Conservation (phyloP, 352 stramenopile species). For the Phytopythium mirpurense region DNA sequence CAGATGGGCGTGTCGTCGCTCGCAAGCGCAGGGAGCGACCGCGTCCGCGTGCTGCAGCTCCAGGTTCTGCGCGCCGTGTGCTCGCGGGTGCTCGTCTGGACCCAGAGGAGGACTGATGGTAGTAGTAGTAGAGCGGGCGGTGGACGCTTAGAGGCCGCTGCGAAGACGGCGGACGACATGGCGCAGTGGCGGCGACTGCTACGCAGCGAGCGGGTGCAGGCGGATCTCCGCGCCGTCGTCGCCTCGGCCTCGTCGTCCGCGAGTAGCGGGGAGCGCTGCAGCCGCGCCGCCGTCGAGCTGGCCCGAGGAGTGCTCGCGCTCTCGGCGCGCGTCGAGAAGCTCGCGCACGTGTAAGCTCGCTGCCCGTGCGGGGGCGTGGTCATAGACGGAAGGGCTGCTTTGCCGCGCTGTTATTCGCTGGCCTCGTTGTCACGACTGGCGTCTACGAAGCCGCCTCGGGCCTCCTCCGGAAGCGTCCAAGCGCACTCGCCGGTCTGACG, state of each 20-base stretch:
- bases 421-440: background rate
- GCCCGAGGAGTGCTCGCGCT: slow-evolving; percentile 38
- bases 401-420: background rate
- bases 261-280: slow-evolving; percentile 18
- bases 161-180: slow-evolving; percentile 1
- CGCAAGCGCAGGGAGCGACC: slow-evolving; percentile 18
- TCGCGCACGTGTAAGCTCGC: slow-evolving; percentile 20
- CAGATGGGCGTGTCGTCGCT: slow-evolving; percentile 41
- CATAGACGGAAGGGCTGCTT: background rate
- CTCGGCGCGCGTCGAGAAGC: slow-evolving; percentile 25
- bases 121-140: slow-evolving; percentile 1
- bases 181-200: slow-evolving; percentile 23
- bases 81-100: slow-evolving; percentile 19
- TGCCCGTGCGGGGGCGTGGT: background rate
- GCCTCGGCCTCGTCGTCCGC: background rate
- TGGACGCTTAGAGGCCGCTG: background rate
- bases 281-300: slow-evolving; percentile 31
- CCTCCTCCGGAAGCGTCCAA: slow-evolving; percentile 19
- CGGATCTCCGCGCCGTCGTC: slow-evolving; percentile 31
- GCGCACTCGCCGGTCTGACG: slow-evolving; percentile 25
- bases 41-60: slow-evolving; percentile 42
- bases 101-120: slow-evolving; percentile 7
- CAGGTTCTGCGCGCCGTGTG: slow-evolving; percentile 47
- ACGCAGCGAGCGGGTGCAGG: slow-evolving; percentile 44
- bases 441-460: background rate